These are phyloP conservation scores for Infundibulicybe gibba DNA, from an alignment of 768 basidiomycete species.

Conservation along the genomic window DNA sequence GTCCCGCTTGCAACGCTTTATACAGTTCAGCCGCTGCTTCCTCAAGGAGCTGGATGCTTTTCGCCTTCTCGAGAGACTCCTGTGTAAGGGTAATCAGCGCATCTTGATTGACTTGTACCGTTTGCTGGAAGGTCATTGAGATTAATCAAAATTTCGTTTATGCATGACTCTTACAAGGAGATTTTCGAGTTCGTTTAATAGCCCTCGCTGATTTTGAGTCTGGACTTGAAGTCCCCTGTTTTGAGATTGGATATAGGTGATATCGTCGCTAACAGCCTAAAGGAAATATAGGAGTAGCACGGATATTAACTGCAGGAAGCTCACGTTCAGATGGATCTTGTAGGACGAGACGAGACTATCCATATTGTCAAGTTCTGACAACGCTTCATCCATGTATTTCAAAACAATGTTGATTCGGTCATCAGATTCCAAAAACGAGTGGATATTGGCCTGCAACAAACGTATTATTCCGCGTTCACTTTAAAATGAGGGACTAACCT, in stretches of 20 bases:
- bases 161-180: conserved; percentile 55
- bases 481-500: conserved; percentile 43
- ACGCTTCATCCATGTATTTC: conserved; percentile 85
- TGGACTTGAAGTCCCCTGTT: conserved; percentile 97
- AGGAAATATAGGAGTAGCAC: conserved; percentile 1
- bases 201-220: conserved; percentile 88
- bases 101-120: conserved; percentile 86
- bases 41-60: conserved; percentile 77
- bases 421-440: conserved; percentile 96
- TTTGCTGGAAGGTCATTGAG: conserved; percentile 54
- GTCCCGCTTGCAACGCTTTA: conserved; percentile 87
- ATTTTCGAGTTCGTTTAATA: conserved; percentile 84
- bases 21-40: conserved; percentile 85
- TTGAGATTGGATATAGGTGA: conserved; percentile 92
- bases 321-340: conserved; percentile 93
- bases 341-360: conserved; percentile 88
- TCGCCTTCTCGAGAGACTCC: conserved; percentile 80
- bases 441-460: conserved; percentile 79
- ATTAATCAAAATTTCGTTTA: background rate
- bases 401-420: conserved; percentile 84
- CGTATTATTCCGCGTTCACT: conserved; percentile 3
- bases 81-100: conserved; percentile 77
- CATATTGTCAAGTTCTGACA: conserved; percentile 86
- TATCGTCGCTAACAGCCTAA: conserved; percentile 95
- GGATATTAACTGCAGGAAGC: conserved; percentile 18